Evolutionary conservation across 1,284 basidiomycete genomes (phyloP).

Genomic region (Malassezia yamatoensis): DNA sequence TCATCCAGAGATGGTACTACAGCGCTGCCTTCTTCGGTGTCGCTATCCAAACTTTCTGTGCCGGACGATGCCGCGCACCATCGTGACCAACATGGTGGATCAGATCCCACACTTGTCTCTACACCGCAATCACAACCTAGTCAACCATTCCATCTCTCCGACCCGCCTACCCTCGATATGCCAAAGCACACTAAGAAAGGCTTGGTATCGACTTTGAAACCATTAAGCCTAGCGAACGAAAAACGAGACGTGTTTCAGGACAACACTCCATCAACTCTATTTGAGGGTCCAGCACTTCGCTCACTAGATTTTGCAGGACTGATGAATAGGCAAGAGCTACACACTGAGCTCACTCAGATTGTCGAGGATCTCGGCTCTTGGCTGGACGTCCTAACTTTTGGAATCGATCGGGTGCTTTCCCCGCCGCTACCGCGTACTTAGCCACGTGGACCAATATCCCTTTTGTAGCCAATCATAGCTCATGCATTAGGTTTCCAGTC

Average conservation of each 20-base stretch:
- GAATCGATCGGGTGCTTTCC: conserved; percentile 22
- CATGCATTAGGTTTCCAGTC: neutral
- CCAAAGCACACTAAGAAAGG: neutral
- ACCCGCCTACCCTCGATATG: neutral
- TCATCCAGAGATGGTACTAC: neutral
- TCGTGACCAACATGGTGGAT: conserved; percentile 25
- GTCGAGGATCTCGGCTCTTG: conserved; percentile 71
- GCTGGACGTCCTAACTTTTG: conserved; percentile 65
- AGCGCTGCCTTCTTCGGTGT: neutral
- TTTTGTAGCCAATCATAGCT: neutral
- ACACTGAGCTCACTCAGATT: conserved; percentile 62
- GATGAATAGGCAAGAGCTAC: conserved; percentile 58
- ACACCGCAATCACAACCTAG: neutral
- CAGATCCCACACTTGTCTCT: conserved; percentile 22
- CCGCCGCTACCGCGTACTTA: neutral
- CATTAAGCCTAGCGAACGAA: too few relatives aligned
- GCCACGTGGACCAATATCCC: conserved; percentile 4
- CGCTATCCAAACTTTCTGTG: neutral
- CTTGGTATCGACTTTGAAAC: neutral
- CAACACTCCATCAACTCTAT: neutral
- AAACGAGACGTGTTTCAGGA: conserved; percentile 2
- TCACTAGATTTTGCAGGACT: conserved; percentile 63
- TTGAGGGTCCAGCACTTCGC: conserved; percentile 51
- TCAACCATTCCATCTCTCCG: neutral
- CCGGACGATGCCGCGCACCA: conserved; percentile 16